Conservation (phyloP, 2,329 filamentous ascomycete species). For the Coniochaeta hoffmannii region DNA sequence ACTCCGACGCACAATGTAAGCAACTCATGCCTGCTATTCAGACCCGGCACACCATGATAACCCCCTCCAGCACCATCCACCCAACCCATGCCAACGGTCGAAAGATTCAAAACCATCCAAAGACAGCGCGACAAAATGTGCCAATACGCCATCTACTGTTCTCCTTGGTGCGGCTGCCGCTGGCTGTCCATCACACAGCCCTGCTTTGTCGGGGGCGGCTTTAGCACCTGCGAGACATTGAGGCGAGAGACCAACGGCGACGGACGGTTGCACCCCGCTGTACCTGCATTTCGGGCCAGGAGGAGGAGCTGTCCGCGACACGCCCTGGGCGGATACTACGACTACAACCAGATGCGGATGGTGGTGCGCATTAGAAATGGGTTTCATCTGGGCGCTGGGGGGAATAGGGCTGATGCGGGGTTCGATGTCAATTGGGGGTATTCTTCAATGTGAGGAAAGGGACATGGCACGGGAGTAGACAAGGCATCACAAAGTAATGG, state of each 20-base stretch:
- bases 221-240: slow-evolving; percentile 38
- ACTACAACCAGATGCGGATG: slow-evolving; percentile 39
- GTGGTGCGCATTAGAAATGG: slow-evolving; percentile 35
- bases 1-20: neutral
- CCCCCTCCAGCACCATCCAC: neutral
- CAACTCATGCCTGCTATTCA: neutral
- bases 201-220: slow-evolving; percentile 42
- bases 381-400: slow-evolving; percentile 40
- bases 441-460: slow-evolving; percentile 26
- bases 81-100: neutral
- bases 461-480: too few relatives aligned
- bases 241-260: slow-evolving; percentile 13
- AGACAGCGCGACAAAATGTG: slow-evolving; percentile 31
- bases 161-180: slow-evolving; percentile 41
- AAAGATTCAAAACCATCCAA: neutral
- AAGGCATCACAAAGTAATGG: too few relatives aligned
- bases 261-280: slow-evolving; percentile 27
- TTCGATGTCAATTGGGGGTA: slow-evolving; percentile 21
- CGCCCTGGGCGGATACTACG: slow-evolving; percentile 31
- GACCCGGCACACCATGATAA: neutral
- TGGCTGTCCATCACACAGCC: slow-evolving; percentile 41
- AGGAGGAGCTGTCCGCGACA: slow-evolving; percentile 35
- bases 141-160: slow-evolving; percentile 36
- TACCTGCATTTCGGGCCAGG: slow-evolving; percentile 23
- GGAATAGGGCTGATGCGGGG: slow-evolving; percentile 27